Conservation (phyloP, 208 protist genomes). For the Acanthamoeba lugdunensis region DNA sequence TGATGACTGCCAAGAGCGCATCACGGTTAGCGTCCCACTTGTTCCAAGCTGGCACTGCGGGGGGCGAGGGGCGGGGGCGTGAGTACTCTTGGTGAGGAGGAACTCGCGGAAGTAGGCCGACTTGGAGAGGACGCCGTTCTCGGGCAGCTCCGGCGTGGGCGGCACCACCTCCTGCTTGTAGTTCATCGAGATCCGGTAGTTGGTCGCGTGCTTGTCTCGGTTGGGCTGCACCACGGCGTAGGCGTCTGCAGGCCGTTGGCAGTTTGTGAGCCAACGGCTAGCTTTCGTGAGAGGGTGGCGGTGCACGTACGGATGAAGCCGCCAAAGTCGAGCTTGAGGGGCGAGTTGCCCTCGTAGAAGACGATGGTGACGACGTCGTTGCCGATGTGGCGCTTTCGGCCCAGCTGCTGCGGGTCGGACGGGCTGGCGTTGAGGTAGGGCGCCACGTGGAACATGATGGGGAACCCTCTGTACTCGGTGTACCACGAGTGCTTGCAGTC, state of each 20-base stretch:
- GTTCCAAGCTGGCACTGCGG: background rate
- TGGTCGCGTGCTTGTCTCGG: constrained; percentile 13
- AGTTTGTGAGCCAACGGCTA: background rate
- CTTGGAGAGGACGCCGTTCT: constrained; percentile 45
- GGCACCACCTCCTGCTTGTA: constrained; percentile 58
- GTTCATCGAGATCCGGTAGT: constrained; percentile 49
- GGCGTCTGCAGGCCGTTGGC: background rate
- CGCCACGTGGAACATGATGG: constrained; percentile 64
- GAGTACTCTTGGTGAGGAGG: constrained; percentile 17
- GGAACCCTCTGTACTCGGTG: constrained; percentile 28
- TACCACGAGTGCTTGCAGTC: constrained; percentile 54
- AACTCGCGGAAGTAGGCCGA: constrained; percentile 48
- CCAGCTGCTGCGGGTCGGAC: constrained; percentile 35
- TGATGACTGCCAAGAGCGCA: background rate
- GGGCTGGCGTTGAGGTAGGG: constrained; percentile 55
- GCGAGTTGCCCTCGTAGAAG: constrained; percentile 38
- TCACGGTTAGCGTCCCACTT: background rate
- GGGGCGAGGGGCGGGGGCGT: background rate
- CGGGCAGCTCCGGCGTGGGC: constrained; percentile 27
- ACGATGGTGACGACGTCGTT: constrained; percentile 27
- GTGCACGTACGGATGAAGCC: constrained; percentile 12
- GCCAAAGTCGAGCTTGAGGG: constrained; percentile 42
- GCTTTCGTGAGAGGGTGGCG: background rate
- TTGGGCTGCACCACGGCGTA: constrained; percentile 49
- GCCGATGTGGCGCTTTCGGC: constrained; percentile 37